Evolutionary conservation across 1,139 yeast genomes (phyloP), one percentile per base, ranked within the genome.

Genomic region (Nakaseomyces uthaithaninus): DNA sequence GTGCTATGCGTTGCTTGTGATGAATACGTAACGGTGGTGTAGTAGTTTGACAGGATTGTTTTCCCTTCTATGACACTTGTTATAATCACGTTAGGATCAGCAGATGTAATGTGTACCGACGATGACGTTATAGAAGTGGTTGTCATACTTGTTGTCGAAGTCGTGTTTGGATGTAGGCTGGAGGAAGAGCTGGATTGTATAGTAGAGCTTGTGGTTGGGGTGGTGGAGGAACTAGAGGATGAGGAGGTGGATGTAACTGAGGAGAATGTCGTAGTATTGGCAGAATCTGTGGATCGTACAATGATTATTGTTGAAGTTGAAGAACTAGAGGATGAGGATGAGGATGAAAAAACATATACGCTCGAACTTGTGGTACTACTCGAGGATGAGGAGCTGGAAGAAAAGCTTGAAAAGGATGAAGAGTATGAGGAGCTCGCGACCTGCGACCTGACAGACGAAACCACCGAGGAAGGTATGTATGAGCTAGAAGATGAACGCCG

Each of bases 21-120:
- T 1, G 52, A 44, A 18, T 40, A 39, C 1, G 62, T 56, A 1
- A 52, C 41, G 4, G 65, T 63, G 3, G 61, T 54, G 37, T 62
- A 61, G 26, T 42, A 48, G 38, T 60, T 52, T 8, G 64, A 57
- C 22, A 61, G 42, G 11, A 60, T 42, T 0, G 66, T 63, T 17
- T 45, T 47, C 14, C 65, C 66, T 28, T 50, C 44, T n/a, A 58
- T 45, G 3, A 55, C 49, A 27, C 59, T 52, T 3, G 66, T 63
- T 6, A 52, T 42, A 6, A 55, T 52, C 9, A 27, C 25, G 16
- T 30, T 18, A 5, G 37, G 36, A n/a, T 38, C 28, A 4, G 14
- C 26, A 8, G 37, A 38, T n/a, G 36, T 34, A 11, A 19, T 12
- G n/a, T n/a, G n/a, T n/a, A n/a, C n/a, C n/a, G n/a, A n/a, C n/a